Evolutionary conservation across 768 basidiomycete species (phyloP), one percentile per base, ranked within the genome.

Genomic region (Botryobasidium botryosum): DNA sequence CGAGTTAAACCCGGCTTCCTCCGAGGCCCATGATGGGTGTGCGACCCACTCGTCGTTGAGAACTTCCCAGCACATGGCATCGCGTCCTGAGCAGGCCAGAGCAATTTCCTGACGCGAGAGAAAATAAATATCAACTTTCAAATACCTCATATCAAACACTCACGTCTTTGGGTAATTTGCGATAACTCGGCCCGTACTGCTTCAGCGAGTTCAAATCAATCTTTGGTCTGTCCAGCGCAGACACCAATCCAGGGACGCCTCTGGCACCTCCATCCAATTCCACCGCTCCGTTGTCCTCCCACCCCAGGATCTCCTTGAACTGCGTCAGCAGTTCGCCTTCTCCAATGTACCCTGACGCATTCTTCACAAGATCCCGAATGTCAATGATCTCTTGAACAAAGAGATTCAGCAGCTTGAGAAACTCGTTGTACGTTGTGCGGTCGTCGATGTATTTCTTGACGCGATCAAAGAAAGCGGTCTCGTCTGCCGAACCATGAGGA

Each of bases 11-110:
- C 86, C 90, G 1, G 90, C 75, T 57, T 92, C 90, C 58, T 97
- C 92, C 18, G 88, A 91, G 6, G 88, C 88, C 86, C 90, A 94
- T 1, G 90, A 92, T 3, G 94, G 92, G 60, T 97, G 92, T 12
- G 92, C 94, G 8, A 97, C 88, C 92, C 94, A 97, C 52, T 80
- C 75, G 56, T 97, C 91, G 57, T 99, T 99, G 37, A 99, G 71
- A 24, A 99, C 90, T 24, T 87, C 88, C 58, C 90, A 84, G 57
- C 85, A 91, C 45, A 96, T 78, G 50, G 87, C 76, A 55, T 96
- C 91, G 24, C 94, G 78, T 8, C 84, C 91, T 3, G 94, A 94
- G 59, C 94, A 97, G 23, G 87, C 83, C 17, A 96, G 62, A 32
- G 74, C 70, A 51, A 80, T 74, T 64, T 97, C 92, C 90, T 94